A percentile compares a stretch with the other conserved stretches of the same genome.
These are phyloP conservation scores for Colletotrichum sp. DNA, from an alignment of 2,329 filamentous ascomycete species.

Conservation along the genomic window DNA sequence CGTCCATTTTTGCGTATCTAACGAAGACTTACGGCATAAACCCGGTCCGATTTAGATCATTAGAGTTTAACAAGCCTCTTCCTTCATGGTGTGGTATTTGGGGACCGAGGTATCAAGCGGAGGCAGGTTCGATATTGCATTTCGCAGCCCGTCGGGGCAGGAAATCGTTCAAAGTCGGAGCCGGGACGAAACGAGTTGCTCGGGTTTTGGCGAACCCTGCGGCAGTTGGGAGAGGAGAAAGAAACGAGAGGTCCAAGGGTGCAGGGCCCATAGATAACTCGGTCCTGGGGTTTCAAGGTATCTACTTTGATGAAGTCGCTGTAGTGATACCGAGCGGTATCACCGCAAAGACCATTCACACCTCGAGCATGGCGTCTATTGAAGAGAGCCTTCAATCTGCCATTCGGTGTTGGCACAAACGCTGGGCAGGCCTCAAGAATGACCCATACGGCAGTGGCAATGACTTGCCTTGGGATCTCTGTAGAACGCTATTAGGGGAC, in stretches of 20 bases:
- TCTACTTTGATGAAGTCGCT: neutral
- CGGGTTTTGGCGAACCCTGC: rapidly evolving
- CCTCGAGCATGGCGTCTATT: neutral
- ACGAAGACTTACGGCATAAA: neutral
- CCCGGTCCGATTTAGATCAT: neutral
- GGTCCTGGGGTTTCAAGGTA: neutral
- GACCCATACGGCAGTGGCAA: neutral
- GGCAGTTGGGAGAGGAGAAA: neutral
- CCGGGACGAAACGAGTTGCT: neutral
- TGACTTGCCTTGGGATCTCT: neutral
- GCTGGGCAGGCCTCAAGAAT: neutral
- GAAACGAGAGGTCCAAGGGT: neutral
- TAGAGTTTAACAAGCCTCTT: neutral
- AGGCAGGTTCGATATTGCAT: neutral
- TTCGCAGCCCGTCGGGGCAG: neutral
- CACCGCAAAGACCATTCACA: neutral
- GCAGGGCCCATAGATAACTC: neutral
- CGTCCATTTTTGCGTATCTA: neutral
- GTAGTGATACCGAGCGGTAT: neutral
- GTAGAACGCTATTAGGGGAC: neutral
- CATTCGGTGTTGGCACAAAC: neutral
- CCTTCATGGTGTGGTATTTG: neutral
- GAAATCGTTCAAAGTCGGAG: neutral
- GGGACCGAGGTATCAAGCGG: neutral
- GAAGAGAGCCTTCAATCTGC: neutral